These are phyloP conservation scores for Debaryomyces nepalensis DNA, from an alignment of 1,139 yeast genomes.

Conservation along the genomic window DNA sequence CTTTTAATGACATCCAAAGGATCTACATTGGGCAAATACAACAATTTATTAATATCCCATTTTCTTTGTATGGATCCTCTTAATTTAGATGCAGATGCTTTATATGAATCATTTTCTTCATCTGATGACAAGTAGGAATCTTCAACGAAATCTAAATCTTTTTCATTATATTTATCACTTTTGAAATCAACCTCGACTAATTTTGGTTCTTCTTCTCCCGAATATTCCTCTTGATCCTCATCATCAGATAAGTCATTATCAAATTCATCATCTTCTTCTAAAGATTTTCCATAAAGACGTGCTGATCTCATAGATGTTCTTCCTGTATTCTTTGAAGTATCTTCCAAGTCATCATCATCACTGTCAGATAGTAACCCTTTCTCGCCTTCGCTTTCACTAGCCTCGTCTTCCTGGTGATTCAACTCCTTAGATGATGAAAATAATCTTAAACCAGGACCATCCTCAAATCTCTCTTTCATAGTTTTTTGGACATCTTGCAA, in stretches of 20 bases:
- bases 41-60: slow-evolving; percentile 82
- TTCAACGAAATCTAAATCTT: slow-evolving; percentile 56
- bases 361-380: slow-evolving; percentile 39
- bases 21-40: slow-evolving; percentile 76
- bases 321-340: slow-evolving; percentile 47
- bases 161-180: slow-evolving; percentile 42
- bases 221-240: slow-evolving; percentile 40
- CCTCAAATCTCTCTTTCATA: slow-evolving; percentile 62
- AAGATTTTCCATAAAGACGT: slow-evolving; percentile 58
- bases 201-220: slow-evolving; percentile 34
- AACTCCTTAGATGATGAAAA: slow-evolving; percentile 64
- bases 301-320: slow-evolving; percentile 65
- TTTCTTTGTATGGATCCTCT: slow-evolving; percentile 46
- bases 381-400: slow-evolving; percentile 41
- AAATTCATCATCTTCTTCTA: slow-evolving; percentile 53
- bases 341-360: slow-evolving; percentile 32
- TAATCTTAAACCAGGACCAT: slow-evolving; percentile 73
- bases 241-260: slow-evolving; percentile 39
- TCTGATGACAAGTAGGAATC: slow-evolving; percentile 50
- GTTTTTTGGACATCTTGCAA: slow-evolving; percentile 72
- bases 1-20: slow-evolving; percentile 76
- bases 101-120: slow-evolving; percentile 37
- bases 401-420: slow-evolving; percentile 43
- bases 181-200: slow-evolving; percentile 58
- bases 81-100: slow-evolving; percentile 50